Percentiles rank a stretch among this genome's conserved stretches.
Evolutionary conservation across 371 early-diverging fungal genomes (phyloP).

Genomic region (Paramicrosporidium saccamoebae): DNA sequence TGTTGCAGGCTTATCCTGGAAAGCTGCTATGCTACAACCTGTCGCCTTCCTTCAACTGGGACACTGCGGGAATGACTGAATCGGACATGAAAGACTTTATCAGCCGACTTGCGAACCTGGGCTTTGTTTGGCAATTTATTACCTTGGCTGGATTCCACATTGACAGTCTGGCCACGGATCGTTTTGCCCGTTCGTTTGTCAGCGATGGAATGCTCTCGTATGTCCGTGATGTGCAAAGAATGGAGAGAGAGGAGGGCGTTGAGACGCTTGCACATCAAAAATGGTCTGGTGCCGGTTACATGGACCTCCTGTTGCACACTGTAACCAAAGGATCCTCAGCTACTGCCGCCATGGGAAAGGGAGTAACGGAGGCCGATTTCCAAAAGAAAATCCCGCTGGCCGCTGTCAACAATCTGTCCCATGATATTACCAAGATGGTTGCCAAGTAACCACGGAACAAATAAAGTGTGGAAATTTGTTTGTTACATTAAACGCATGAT

Average conservation of each 20-base stretch:
- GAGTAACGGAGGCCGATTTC: conserved; percentile 54
- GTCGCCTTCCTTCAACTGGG: conserved; percentile 95
- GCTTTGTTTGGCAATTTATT: conserved; percentile 92
- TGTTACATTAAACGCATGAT: no score
- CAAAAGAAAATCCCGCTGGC: conserved; percentile 2
- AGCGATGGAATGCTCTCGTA: conserved; percentile 78
- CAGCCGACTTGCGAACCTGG: conserved; percentile 45
- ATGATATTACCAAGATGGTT: no score
- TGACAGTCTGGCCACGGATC: conserved; percentile 25
- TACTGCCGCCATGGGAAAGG: conserved; percentile 88
- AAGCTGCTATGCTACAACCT: conserved; percentile 69
- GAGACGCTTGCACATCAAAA: conserved; percentile 85
- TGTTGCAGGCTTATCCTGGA: conserved; percentile 15
- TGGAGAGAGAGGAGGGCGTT: conserved; percentile 59
- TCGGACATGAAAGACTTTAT: conserved; percentile 50
- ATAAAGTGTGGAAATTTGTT: no score
- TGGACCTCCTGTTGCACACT: conserved; percentile 61
- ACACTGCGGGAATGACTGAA: conserved; percentile 72
- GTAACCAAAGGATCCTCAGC: conserved; percentile 74
- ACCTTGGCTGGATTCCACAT: conserved; percentile 90
- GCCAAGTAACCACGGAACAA: no score
- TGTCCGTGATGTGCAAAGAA: conserved; percentile 65
- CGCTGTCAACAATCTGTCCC: no score
- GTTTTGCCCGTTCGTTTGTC: conserved; percentile 66
- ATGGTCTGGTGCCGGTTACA: conserved; percentile 91